phyloP scores from a whole-genome alignment of 257 asterid genomes.

The Misopates orontium region DNA sequence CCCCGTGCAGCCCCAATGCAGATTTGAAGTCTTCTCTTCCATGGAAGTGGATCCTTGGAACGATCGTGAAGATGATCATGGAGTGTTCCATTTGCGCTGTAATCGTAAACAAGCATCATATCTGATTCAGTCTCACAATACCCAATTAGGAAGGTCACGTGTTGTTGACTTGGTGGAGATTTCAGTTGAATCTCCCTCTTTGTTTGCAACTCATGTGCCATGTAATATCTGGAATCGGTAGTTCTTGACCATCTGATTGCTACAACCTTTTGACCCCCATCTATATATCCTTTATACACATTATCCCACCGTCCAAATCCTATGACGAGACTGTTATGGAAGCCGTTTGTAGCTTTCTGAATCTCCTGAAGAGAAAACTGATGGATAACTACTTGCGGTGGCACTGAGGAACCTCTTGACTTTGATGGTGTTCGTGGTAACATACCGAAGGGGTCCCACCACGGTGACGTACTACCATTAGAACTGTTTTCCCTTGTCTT shows the following conservation, averaged over 20 bases:
- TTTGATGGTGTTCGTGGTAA: conserved; percentile 53
- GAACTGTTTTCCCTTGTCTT: conserved; percentile 39
- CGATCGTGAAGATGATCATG: conserved; percentile 60
- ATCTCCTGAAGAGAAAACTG: conserved; percentile 49
- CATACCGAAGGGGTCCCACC: conserved; percentile 57
- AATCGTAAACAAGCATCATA: conserved; percentile 52
- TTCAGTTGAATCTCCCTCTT: conserved; percentile 43
- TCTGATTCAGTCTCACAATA: conserved; percentile 47
- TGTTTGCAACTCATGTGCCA: conserved; percentile 49
- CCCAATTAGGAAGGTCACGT: conserved; percentile 53
- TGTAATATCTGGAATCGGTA: conserved; percentile 42
- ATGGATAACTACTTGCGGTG: conserved; percentile 35
- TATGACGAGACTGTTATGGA: conserved; percentile 46
- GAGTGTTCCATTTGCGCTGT: conserved; percentile 54
- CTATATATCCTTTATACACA: conserved; percentile 46
- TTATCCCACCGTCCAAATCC: conserved; percentile 54
- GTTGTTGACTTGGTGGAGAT: conserved; percentile 34
- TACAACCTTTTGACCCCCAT: conserved; percentile 37
- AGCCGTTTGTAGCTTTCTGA: conserved; percentile 55
- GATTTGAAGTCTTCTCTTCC: conserved; percentile 68
- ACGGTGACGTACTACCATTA: conserved; percentile 34
- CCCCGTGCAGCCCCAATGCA: conserved; percentile 59
- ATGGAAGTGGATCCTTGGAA: conserved; percentile 53
- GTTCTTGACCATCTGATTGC: conserved; percentile 56
- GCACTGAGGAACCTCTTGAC: conserved; percentile 32